Base-by-base conservation (phyloP, 768 basidiomycete species). In the Lactarius quietus region DNA sequence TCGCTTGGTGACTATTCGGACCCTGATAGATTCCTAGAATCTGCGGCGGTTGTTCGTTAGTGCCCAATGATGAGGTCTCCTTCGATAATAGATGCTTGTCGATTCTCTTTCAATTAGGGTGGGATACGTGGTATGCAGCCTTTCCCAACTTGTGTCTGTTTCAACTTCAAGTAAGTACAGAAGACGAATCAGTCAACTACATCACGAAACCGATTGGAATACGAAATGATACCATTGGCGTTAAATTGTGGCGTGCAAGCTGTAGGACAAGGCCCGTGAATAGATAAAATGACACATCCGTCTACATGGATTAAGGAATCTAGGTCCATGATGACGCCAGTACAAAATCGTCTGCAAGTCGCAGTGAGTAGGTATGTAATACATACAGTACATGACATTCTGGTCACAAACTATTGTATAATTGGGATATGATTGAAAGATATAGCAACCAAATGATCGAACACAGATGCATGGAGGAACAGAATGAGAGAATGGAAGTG, bases 321-420 rank as follows among this genome's bases (percentile, higher is more conserved):
- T 51, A 51, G 26, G 48, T 6, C 14, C 7, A 51, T 45, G 45
- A 48, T 26, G 23, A n/a, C 48, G 26, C 26, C 48, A 51, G 48
- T 51, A 51, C 48, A 51, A 48, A 39, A 31, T n/a, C 38, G 29
- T 29, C 57, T 45, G 41, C 28, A 5, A 35, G 17, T 36, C 15
- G 29, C 29, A 28, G 26, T 6, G 48, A 51, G 14, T 51, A 35
- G 33, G 23, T 64, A 64, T 52, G 36, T 58, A 20, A 38, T 65
- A 57, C 64, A 65, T 57, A 36, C 14, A 39, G 61, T 57, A 36
- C 6, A 38, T 52, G 64, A 56, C 59, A 45, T 45, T 55, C 52
- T n/a, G 20, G 29, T 56, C 57, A 61, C 28, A 41, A 35, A 51
- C 36, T 43, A 58, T 20, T 26, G 29, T 29, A 41, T 29, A n/a